A percentile compares a stretch with the other conserved stretches of the same genome.
Evolutionary conservation across 345 rosid genomes (phyloP).

Genomic region (Lagerstroemia speciosa): DNA sequence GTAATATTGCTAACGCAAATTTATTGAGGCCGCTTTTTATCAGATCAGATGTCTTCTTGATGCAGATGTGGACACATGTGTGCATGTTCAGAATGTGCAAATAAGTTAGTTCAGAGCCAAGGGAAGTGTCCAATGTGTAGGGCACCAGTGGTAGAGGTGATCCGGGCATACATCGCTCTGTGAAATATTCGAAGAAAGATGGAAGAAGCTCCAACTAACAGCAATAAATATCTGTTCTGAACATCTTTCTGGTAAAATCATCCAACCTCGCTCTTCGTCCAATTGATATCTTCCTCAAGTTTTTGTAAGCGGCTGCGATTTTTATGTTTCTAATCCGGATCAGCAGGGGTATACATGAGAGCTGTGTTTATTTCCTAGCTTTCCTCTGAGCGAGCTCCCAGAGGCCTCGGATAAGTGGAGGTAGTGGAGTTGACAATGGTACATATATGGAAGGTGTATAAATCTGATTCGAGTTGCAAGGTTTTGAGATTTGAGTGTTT

Average conservation of each 20-base stretch:
- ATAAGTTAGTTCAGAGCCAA: constrained; percentile 53
- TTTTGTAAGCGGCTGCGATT: not conserved
- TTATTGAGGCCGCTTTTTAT: not conserved
- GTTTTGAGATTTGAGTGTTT: not conserved
- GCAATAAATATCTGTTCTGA: not conserved
- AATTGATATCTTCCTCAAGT: not conserved
- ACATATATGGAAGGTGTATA: not conserved
- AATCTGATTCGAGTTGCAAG: not conserved
- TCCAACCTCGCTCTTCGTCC: not conserved
- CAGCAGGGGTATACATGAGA: not conserved
- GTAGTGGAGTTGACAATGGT: not conserved
- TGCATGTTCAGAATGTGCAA: constrained; percentile 75
- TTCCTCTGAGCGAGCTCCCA: no score
- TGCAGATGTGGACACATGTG: constrained; percentile 98
- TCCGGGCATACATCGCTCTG: constrained; percentile 68
- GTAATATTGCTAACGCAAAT: not conserved
- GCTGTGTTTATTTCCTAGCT: no score
- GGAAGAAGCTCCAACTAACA: constrained; percentile 1
- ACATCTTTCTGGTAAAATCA: constrained; percentile 11
- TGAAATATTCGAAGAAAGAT: constrained; percentile 2
- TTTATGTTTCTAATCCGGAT: not conserved
- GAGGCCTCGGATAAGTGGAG: not conserved
- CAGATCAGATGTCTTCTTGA: not conserved
- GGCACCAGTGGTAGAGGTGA: constrained; percentile 81
- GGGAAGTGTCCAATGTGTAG: constrained; percentile 94